phyloP scores from a whole-genome alignment of 1,284 basidiomycete species.

The Cerioporus squamosus region DNA sequence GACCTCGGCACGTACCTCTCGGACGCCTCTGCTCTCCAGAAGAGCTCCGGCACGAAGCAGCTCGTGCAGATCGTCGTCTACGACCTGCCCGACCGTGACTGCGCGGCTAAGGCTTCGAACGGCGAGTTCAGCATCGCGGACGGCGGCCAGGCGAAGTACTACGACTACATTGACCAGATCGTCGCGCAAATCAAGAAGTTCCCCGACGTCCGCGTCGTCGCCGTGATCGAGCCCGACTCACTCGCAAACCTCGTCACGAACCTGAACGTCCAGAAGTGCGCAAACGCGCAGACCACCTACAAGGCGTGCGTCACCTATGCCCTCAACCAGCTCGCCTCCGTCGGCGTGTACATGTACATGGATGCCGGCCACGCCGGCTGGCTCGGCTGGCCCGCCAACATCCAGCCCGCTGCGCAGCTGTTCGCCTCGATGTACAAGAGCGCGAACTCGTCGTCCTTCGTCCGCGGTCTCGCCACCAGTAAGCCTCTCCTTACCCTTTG shows the following conservation, averaged over 20 bases:
- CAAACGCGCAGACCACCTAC: slow-evolving; percentile 56
- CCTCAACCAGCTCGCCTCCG: slow-evolving; percentile 55
- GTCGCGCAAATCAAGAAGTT: slow-evolving; percentile 59
- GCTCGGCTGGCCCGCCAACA: slow-evolving; percentile 70
- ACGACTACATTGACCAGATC: slow-evolving; percentile 64
- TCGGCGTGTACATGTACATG: slow-evolving; percentile 63
- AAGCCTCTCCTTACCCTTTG: slow-evolving; percentile 10
- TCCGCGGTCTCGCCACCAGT: slow-evolving; percentile 65
- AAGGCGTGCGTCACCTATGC: slow-evolving; percentile 58
- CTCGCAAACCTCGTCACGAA: slow-evolving; percentile 67
- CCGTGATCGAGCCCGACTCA: slow-evolving; percentile 68
- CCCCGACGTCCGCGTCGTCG: slow-evolving; percentile 64
- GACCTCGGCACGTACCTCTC: slow-evolving; percentile 57
- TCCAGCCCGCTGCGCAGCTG: slow-evolving; percentile 58
- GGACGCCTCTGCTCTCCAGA: slow-evolving; percentile 47
- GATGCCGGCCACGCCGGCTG: slow-evolving; percentile 72
- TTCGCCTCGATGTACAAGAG: slow-evolving; percentile 53
- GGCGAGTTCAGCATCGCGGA: slow-evolving; percentile 65
- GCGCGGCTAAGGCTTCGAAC: slow-evolving; percentile 66
- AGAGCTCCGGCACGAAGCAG: slow-evolving; percentile 51
- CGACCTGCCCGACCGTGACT: slow-evolving; percentile 66
- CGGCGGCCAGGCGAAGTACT: slow-evolving; percentile 59
- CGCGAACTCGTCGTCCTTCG: slow-evolving; percentile 54
- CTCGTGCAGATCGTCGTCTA: slow-evolving; percentile 68
- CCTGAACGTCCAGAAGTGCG: slow-evolving; percentile 59